These are phyloP conservation scores for Colletotrichum sp. DNA, from an alignment of 2,329 filamentous ascomycete genomes.

Conservation along the genomic window DNA sequence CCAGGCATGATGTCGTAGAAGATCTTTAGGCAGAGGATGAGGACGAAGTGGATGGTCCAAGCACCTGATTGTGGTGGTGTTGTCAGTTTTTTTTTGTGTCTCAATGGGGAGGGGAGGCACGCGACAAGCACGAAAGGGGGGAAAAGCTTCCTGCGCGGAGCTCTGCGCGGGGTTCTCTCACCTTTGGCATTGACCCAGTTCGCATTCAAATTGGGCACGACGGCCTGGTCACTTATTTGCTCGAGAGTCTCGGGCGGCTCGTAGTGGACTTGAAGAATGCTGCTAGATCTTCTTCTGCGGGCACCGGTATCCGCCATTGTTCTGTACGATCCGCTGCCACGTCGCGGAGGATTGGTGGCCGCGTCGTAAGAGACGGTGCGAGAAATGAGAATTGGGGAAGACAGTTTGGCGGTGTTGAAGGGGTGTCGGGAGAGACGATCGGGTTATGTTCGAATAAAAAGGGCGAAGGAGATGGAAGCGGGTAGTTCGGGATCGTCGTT, in stretches of 20 bases:
- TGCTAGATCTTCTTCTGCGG: constrained; percentile 93
- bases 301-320: constrained; percentile 70
- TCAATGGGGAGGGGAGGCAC: background rate
- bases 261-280: constrained; percentile 89
- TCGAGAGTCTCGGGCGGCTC: constrained; percentile 96
- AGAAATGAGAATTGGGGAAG: constrained; percentile 85
- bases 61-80: constrained; percentile 66
- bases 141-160: background rate
- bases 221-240: constrained; percentile 95
- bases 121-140: background rate
- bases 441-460: constrained; percentile 26
- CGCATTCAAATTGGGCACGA: constrained; percentile 93
- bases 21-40: constrained; percentile 92
- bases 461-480: background rate
- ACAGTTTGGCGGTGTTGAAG: constrained; percentile 90
- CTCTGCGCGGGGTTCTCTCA: constrained; percentile 47
- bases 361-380: constrained; percentile 92
- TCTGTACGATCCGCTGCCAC: constrained; percentile 64
- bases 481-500: constrained; percentile 10
- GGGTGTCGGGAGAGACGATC: constrained; percentile 25
- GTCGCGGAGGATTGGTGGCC: constrained; percentile 72
- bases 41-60: constrained; percentile 95
- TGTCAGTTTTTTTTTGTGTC: background rate
- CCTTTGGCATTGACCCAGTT: constrained; percentile 99
- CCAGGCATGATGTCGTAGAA: constrained; percentile 96